Conservation (phyloP, 495 filamentous ascomycete species). For the Penicillium herquei region DNA sequence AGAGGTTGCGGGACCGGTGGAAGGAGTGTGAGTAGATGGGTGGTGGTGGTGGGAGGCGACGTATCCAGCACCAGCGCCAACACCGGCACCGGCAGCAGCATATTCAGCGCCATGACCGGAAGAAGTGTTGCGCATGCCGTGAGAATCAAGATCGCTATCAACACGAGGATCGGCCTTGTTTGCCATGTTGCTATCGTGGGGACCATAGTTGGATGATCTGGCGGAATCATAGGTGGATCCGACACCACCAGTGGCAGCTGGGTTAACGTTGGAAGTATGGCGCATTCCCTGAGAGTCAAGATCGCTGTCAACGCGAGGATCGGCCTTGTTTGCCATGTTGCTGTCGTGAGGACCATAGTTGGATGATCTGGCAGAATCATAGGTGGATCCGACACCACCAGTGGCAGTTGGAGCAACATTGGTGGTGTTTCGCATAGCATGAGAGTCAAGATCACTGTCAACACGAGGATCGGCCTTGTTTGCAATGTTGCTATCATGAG, state of each 20-base stretch:
- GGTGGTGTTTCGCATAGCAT: constrained; percentile 2
- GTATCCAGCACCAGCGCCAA: constrained; percentile 17
- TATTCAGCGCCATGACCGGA: constrained; percentile 4
- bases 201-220: constrained; percentile 31
- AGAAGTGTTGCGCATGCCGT: not conserved
- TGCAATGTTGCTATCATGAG: constrained; percentile 21
- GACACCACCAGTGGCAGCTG: constrained; percentile 8
- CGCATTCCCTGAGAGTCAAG: not conserved
- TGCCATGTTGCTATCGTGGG: constrained; percentile 41
- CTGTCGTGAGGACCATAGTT: constrained; percentile 43
- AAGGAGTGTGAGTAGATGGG: constrained; percentile 26
- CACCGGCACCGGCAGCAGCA: constrained; percentile 7
- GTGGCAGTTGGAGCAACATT: constrained; percentile 6
- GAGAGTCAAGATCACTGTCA: constrained; percentile 15
- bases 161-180: constrained; percentile 52
- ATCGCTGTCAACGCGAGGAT: constrained; percentile 47
- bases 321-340: constrained; percentile 43
- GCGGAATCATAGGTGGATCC: constrained; percentile 1
- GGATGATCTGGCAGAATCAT: constrained; percentile 6
- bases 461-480: constrained; percentile 20
- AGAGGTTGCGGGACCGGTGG: constrained; percentile 14
- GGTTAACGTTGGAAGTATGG: constrained; percentile 5
- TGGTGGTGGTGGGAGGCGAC: constrained; percentile 18
- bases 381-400: constrained; percentile 7
- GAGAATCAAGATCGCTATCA: constrained; percentile 27